Evolutionary conservation across 495 filamentous ascomycete genomes (phyloP), one percentile per base, ranked within the genome.

Genomic region (Penicillium roqueforti): DNA sequence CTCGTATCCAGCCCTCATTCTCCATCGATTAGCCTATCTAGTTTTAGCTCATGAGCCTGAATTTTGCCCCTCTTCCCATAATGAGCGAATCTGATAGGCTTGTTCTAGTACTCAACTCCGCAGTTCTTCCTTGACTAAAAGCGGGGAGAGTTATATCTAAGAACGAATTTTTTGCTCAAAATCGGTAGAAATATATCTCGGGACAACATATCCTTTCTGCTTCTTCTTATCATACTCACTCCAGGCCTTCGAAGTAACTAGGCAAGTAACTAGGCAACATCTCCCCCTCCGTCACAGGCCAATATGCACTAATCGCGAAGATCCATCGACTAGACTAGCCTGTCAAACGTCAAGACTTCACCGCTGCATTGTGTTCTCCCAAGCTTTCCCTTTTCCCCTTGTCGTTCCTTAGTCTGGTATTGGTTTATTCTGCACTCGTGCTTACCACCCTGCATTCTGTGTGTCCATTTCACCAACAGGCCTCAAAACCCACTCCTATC

Each of bases 1-100:
- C 16, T 14, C 34, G 0, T 26, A 10, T 16, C 3, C 36, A 23
- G 38, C 18, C 18, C 14, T 25, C 36, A 28, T 45, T 56, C 58
- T 60, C 58, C 41, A 40, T 40, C 28, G 36, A 48, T 49, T 59
- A 47, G 19, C 62, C 59, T 46, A 37, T 60, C 56, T 58, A 20
- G 62, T 60, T 18, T 26, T 62, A 59, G 59, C 46, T 26, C 25
- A 34, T 29, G 4, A 23, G 22, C 22, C 22, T 23, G 4, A 13
- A 19, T 36, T 16, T 40, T 9, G 43, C 46, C 29, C 53, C 23
- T 23, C 22, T 4, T 26, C 23, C 41, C 26, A 43, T 26, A 22
- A 28, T n/a, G 19, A 23, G 16, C n/a, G 36, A 37, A 23, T 38
- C 51, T 9, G 1, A 29, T 29, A 29, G 28, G 28, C 41, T n/a